phyloP scores from a whole-genome alignment of 2,329 filamentous ascomycete species.

The Cladosporium oxysporum region DNA sequence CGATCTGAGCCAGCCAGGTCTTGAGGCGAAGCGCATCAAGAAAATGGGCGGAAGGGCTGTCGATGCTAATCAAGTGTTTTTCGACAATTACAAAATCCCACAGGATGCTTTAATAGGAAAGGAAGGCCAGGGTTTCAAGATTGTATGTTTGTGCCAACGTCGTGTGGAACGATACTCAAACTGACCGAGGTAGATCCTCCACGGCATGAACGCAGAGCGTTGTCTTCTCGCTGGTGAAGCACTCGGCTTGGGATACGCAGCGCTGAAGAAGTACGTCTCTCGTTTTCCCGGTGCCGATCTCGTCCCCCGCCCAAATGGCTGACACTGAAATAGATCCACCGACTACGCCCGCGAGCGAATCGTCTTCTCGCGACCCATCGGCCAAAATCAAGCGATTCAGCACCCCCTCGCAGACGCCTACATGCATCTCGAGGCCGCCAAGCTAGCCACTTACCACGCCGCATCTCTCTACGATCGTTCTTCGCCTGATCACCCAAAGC shows the following conservation, averaged over 20 bases:
- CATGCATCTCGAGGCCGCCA: slow-evolving; percentile 63
- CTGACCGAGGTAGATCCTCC: slow-evolving; percentile 38
- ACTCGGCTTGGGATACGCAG: slow-evolving; percentile 76
- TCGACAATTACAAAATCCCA: slow-evolving; percentile 73
- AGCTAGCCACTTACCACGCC: slow-evolving; percentile 62
- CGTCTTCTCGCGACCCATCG: slow-evolving; percentile 60
- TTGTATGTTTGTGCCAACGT: slow-evolving; percentile 43
- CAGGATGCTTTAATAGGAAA: slow-evolving; percentile 66
- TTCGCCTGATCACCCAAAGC: slow-evolving; percentile 31
- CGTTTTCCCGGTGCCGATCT: not conserved
- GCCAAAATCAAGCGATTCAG: slow-evolving; percentile 61
- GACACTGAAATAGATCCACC: slow-evolving; percentile 8
- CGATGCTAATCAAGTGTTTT: slow-evolving; percentile 86
- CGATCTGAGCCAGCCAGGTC: slow-evolving; percentile 59
- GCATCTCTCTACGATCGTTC: slow-evolving; percentile 59
- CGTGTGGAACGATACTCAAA: no score
- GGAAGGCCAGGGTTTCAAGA: slow-evolving; percentile 76
- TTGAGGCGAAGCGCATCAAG: slow-evolving; percentile 71
- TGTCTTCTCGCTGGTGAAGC: slow-evolving; percentile 69
- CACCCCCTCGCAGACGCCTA: slow-evolving; percentile 61
- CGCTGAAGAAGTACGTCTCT: slow-evolving; percentile 37
- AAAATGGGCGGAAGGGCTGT: slow-evolving; percentile 86
- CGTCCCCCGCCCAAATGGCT: not conserved
- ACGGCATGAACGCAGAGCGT: slow-evolving; percentile 54
- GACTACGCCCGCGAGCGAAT: slow-evolving; percentile 51